Evolutionary conservation across 148 eudicot species (phyloP).

Genomic region (Rhododendron ferrugineum): DNA sequence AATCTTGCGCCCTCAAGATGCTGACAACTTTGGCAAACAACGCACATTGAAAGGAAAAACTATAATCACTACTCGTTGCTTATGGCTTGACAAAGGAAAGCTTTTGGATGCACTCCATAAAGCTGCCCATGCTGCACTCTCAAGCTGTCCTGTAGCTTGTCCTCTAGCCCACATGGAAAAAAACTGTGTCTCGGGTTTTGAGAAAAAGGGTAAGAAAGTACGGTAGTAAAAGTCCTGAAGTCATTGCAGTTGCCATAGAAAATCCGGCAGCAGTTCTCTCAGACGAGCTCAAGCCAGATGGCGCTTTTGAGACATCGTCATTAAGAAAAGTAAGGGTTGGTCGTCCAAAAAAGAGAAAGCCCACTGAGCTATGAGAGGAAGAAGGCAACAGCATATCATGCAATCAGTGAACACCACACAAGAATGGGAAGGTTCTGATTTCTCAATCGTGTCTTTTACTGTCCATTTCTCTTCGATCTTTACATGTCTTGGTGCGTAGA

Average conservation of each 20-base stretch:
- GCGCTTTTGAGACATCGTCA: slow-evolving; percentile 39
- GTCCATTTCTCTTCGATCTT: not conserved
- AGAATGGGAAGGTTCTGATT: slow-evolving; percentile 33
- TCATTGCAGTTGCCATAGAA: slow-evolving; percentile 80
- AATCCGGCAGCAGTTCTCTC: slow-evolving; percentile 77
- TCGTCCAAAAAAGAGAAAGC: slow-evolving; percentile 36
- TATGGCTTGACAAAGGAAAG: slow-evolving; percentile 98
- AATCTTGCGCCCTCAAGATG: slow-evolving; percentile 66
- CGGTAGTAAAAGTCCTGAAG: slow-evolving; percentile 92
- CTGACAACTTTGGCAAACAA: slow-evolving; percentile 37
- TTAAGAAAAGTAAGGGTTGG: slow-evolving; percentile 46
- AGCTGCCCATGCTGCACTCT: slow-evolving; percentile 88
- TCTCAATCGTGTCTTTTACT: not conserved
- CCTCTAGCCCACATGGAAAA: slow-evolving; percentile 89
- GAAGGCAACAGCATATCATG: slow-evolving; percentile 19
- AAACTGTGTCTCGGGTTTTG: slow-evolving; percentile 77
- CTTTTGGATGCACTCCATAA: slow-evolving; percentile 93
- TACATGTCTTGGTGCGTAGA: not conserved
- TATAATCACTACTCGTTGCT: slow-evolving; percentile 94
- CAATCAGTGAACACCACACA: slow-evolving; percentile 18
- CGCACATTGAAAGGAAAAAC: slow-evolving; percentile 71
- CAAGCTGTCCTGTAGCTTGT: slow-evolving; percentile 81
- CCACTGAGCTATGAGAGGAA: slow-evolving; percentile 27
- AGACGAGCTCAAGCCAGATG: slow-evolving; percentile 58
- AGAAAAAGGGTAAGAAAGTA: slow-evolving; percentile 95